Percentiles rank a stretch among this genome's conserved stretches.
phyloP scores from a whole-genome alignment of 2,329 filamentous ascomycete genomes.

The Aspergillus flavus region DNA sequence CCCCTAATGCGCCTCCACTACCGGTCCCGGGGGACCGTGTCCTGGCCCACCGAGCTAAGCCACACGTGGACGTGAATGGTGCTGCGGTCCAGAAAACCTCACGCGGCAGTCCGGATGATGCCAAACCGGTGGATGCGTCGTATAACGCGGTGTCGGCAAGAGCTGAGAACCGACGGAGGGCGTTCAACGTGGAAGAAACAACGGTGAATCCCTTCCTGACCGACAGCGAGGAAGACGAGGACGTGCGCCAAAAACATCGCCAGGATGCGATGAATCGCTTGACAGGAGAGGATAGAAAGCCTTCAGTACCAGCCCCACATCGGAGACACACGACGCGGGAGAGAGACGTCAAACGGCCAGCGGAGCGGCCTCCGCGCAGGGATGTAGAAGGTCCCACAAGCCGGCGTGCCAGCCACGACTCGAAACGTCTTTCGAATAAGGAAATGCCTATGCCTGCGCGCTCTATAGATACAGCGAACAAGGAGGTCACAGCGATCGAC shows the following conservation, averaged over 20 bases:
- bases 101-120: background rate
- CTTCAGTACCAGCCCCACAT: slow-evolving; percentile 6
- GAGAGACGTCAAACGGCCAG: slow-evolving; percentile 14
- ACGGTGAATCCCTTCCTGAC: slow-evolving; percentile 4
- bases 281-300: slow-evolving; percentile 28
- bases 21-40: slow-evolving; percentile 16
- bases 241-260: slow-evolving; percentile 28
- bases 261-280: slow-evolving; percentile 38
- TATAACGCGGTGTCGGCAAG: background rate
- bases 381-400: slow-evolving; percentile 1
- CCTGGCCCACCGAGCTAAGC: slow-evolving; percentile 8
- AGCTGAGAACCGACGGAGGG: slow-evolving; percentile 4
- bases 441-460: slow-evolving; percentile 32
- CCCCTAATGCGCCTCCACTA: slow-evolving; percentile 9
- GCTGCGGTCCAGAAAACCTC: background rate
- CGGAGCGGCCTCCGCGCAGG: slow-evolving; percentile 5
- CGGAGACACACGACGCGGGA: slow-evolving; percentile 16
- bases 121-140: background rate
- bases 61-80: background rate
- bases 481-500: slow-evolving; percentile 9
- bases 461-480: slow-evolving; percentile 15
- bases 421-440: slow-evolving; percentile 33
- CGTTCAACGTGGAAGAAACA: background rate
- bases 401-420: slow-evolving; percentile 19
- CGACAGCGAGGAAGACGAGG: slow-evolving; percentile 17